Conservation (phyloP, 495 filamentous ascomycete species). For the Sphaerosporella brunnea region DNA sequence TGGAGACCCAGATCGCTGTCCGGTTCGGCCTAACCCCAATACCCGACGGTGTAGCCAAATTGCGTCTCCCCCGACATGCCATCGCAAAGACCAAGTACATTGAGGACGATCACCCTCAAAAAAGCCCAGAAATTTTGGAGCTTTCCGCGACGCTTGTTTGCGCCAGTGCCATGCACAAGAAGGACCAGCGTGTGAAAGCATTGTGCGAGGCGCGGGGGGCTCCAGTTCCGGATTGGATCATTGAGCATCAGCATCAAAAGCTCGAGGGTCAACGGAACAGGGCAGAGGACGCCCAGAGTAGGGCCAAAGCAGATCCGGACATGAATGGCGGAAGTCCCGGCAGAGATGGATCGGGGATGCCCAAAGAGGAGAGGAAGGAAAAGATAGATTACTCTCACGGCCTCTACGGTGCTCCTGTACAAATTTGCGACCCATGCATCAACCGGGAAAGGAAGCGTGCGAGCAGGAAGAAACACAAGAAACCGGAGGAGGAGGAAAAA, state of each 20-base stretch:
- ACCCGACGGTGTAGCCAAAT: constrained; percentile 51
- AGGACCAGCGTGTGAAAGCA: constrained; percentile 41
- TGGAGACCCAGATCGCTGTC: constrained; percentile 86
- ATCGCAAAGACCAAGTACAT: constrained; percentile 81
- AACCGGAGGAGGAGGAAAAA: constrained; percentile 62
- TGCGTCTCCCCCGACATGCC: constrained; percentile 73
- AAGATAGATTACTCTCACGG: constrained; percentile 2
- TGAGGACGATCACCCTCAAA: constrained; percentile 40
- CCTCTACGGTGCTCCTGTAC: constrained; percentile 35
- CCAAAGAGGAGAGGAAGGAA: constrained; percentile 1
- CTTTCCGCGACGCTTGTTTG: constrained; percentile 68
- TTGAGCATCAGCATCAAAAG: neutral
- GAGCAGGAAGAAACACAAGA: constrained; percentile 66
- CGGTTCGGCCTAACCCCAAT: constrained; percentile 54
- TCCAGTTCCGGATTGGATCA: constrained; percentile 8
- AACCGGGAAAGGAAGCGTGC: constrained; percentile 73
- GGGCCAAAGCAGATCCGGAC: neutral
- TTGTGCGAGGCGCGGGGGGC: constrained; percentile 45
- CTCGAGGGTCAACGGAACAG: neutral
- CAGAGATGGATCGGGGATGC: neutral
- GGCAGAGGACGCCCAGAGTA: neutral
- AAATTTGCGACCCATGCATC: constrained; percentile 71
- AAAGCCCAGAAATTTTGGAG: constrained; percentile 56
- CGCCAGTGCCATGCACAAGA: constrained; percentile 77
- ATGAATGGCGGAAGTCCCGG: neutral